Base-by-base conservation (phyloP, 305 asterid genomes). In the Fraxinus ornus region DNA sequence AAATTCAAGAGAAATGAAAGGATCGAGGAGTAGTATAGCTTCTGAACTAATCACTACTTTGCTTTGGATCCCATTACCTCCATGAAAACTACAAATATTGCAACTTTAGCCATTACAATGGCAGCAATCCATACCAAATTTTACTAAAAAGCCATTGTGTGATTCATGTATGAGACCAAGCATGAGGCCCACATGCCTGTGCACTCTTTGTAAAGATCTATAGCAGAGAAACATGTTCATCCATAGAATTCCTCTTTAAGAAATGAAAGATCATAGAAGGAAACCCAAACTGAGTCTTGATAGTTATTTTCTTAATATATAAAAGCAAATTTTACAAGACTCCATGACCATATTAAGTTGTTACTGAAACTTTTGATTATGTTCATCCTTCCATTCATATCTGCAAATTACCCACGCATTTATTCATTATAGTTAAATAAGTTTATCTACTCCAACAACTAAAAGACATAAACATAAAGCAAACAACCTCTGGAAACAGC, bases 371-470 rank as follows among this genome's bases (percentile, higher is more conserved):
- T 32, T 78, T 41, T 74, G 74, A 71, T 75, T 15, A 60, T 15
- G 52, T 77, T 71, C 80, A 73, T 76, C 21, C 80, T 30, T 66
- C 68, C 12, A 39, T 71, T 76, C 13, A 60, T 80, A 8, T 22
- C 49, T 39, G 24, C 21, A 62, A 10, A 76, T 3, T 28, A 80
- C 37, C 64, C 77, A 79, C 74, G 79, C 32, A 68, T 35, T 80
- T 76, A 68, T 33, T 49, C 39, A 81, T 37, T 44, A 76, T 39
- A 12, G 19, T 12, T 3, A 81, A 66, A 80, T 32, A 76, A 78
- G 55, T 47, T 60, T 77, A 44, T 79, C 26, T 68, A 78, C 52
- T 84, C 73, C 44, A 79, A 64, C 66, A 80, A 52, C 82, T 66
- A 21, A 76, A 39, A 17, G 49, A 15, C 33, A 80, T 57, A 44